These are phyloP conservation scores for Inosperma sp. DNA, from an alignment of 768 basidiomycete genomes.

Conservation along the genomic window DNA sequence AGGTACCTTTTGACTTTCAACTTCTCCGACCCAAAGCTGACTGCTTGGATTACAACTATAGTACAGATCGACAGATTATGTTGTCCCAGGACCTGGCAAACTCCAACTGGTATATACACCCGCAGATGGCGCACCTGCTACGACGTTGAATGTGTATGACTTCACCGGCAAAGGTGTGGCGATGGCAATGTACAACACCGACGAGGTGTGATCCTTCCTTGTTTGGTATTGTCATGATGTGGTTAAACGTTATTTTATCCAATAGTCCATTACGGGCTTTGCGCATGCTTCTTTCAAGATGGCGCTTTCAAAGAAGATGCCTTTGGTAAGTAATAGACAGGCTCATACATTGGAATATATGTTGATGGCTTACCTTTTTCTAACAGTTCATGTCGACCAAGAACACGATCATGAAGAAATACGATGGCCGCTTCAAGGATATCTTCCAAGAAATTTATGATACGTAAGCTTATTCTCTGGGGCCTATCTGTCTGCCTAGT, in stretches of 20 bases:
- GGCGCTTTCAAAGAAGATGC: constrained; percentile 76
- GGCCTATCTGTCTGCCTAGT: neutral
- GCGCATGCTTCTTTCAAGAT: constrained; percentile 99
- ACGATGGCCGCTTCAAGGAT: constrained; percentile 99
- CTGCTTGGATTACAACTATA: constrained; percentile 27
- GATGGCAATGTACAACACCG: constrained; percentile 98
- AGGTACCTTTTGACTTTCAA: constrained; percentile 39
- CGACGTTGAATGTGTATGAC: constrained; percentile 80
- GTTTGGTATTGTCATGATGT: too few species aligned
- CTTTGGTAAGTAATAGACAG: constrained; percentile 40
- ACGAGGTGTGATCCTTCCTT: constrained; percentile 52
- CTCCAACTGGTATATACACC: constrained; percentile 91
- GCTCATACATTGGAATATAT: too few species aligned
- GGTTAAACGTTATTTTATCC: neutral
- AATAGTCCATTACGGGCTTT: constrained; percentile 85
- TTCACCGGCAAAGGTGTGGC: constrained; percentile 92
- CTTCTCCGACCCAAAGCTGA: neutral
- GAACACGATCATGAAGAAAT: constrained; percentile 96
- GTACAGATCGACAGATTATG: constrained; percentile 92
- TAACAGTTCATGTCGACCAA: constrained; percentile 92
- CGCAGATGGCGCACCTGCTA: constrained; percentile 61
- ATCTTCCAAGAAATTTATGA: constrained; percentile 98
- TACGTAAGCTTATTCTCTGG: constrained; percentile 32
- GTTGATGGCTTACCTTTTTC: neutral
- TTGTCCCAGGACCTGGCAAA: constrained; percentile 90